Evolutionary conservation across 2,329 filamentous ascomycete species (phyloP).

Genomic region (Whalleya microplaca): DNA sequence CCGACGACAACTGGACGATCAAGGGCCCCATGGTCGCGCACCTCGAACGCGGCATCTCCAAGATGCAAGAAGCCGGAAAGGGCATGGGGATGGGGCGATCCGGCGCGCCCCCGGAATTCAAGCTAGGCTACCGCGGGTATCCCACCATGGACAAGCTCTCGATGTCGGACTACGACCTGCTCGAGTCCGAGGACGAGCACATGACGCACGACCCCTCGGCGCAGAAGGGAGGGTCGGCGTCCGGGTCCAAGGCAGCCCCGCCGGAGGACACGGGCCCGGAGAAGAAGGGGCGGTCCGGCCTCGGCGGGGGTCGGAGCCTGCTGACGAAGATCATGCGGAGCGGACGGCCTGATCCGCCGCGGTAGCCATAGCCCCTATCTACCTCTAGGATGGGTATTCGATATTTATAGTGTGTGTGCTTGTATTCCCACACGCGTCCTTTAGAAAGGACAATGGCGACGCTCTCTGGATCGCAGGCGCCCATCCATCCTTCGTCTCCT

Average conservation of each 20-base stretch:
- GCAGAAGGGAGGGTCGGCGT: constrained; percentile 8
- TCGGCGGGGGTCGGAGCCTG: constrained; percentile 22
- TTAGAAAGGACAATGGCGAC: background rate
- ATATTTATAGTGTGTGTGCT: background rate
- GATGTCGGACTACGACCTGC: constrained; percentile 29
- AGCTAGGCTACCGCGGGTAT: constrained; percentile 6
- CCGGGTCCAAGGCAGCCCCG: constrained; percentile 2
- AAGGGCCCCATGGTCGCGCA: constrained; percentile 54
- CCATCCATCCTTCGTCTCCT: background rate
- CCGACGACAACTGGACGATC: constrained; percentile 45
- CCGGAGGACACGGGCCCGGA: constrained; percentile 12
- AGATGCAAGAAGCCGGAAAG: constrained; percentile 43
- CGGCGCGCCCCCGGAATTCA: constrained; percentile 12
- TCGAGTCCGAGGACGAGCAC: constrained; percentile 33
- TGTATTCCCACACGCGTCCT: background rate
- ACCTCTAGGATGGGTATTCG: background rate
- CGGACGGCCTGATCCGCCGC: constrained; percentile 28
- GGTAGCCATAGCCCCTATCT: constrained; percentile 9
- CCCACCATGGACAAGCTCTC: constrained; percentile 22
- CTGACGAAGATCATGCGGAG: constrained; percentile 32
- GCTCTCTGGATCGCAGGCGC: background rate
- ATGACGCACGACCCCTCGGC: constrained; percentile 14
- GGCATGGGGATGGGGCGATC: constrained; percentile 9
- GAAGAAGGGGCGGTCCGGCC: constrained; percentile 21
- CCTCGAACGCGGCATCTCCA: constrained; percentile 50